These are phyloP conservation scores for Apiospora koreana DNA, from an alignment of 2,329 filamentous ascomycete genomes.

Conservation along the genomic window DNA sequence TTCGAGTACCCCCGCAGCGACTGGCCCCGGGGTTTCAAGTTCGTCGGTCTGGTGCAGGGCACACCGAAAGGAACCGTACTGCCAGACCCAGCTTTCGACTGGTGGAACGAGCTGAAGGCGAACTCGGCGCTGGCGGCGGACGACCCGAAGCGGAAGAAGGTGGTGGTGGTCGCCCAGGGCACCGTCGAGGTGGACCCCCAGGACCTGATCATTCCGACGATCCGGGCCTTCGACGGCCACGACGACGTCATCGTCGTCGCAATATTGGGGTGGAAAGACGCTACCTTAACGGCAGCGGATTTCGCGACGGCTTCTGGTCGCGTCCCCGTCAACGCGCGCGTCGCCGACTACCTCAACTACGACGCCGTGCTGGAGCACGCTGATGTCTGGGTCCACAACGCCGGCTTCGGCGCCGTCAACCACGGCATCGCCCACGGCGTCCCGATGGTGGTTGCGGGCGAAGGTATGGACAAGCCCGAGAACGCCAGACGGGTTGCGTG, in stretches of 20 bases:
- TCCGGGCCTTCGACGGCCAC: constrained; percentile 30
- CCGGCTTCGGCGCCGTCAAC: constrained; percentile 41
- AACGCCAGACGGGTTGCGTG: constrained; percentile 36
- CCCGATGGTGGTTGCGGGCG: constrained; percentile 41
- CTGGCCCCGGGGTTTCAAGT: constrained; percentile 35
- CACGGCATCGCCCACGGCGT: constrained; percentile 42
- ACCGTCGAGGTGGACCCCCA: constrained; percentile 40
- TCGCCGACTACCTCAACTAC: constrained; percentile 40
- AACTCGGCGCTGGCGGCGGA: constrained; percentile 23
- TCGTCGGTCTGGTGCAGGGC: constrained; percentile 36
- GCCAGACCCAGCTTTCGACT: constrained; percentile 26
- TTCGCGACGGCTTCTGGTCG: constrained; percentile 9
- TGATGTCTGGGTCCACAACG: constrained; percentile 41
- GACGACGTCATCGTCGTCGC: constrained; percentile 36
- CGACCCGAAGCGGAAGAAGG: constrained; percentile 25
- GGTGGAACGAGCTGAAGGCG: constrained; percentile 36
- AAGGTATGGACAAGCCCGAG: constrained; percentile 43
- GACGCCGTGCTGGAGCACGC: constrained; percentile 39
- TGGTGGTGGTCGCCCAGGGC: constrained; percentile 41
- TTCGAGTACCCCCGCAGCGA: constrained; percentile 40
- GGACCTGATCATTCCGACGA: constrained; percentile 40
- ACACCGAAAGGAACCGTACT: constrained; percentile 7
- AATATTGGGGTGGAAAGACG: constrained; percentile 37
- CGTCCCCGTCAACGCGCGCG: constrained; percentile 31
- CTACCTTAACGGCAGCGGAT: constrained; percentile 21